Base-by-base conservation (phyloP, 1,284 basidiomycete genomes). In the Tilletiopsis washingtonensis region DNA sequence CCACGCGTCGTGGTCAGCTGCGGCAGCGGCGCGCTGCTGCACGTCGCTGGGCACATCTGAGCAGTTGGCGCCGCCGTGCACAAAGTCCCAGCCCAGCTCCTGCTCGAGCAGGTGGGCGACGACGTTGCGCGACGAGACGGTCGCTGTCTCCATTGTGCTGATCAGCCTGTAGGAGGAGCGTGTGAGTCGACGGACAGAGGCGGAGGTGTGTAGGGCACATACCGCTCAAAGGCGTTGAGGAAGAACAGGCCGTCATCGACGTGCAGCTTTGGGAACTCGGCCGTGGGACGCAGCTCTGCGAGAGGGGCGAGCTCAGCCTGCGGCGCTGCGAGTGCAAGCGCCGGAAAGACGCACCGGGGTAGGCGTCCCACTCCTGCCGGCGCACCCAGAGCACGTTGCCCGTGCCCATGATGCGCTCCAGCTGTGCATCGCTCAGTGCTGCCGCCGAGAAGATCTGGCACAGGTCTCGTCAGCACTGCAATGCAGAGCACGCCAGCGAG, bases 61-160 rank as follows among this genome's bases (percentile, higher is more conserved):
- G 41, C 69, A 70, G 6, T 56, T 47, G 4, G 42, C 26, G 1
- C 61, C 62, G 15, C 65, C 65, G 20, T 67, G 60, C 4, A 73
- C 61, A 26, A 73, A 63, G 1, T 53, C 55, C 21, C 52, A 44
- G 9, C 70, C 70, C 12, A 57, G 62, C 64, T 62, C 64, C 7
- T 56, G 45, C 40, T 61, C 38, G 32, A 73, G 42, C 12, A 70
- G 40, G 32, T 67, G 48, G 1, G 44, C 69, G 2, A 61, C 70
- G 1, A 43, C 88, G 69, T 94, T 93, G 34, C 88, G 82, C 0
- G 86, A 82, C 0, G 86, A 79, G 36, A 94, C 75, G 0, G 87
- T 91, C 73, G 88, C 83, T 0, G 91, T 93, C 75, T 96, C 90
- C 90, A 94, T 91, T 7, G 85, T 85, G 14, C 20, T 44, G 15